phyloP scores from a whole-genome alignment of 2,329 filamentous ascomycete genomes.

The Zasmidium citrigriseum region DNA sequence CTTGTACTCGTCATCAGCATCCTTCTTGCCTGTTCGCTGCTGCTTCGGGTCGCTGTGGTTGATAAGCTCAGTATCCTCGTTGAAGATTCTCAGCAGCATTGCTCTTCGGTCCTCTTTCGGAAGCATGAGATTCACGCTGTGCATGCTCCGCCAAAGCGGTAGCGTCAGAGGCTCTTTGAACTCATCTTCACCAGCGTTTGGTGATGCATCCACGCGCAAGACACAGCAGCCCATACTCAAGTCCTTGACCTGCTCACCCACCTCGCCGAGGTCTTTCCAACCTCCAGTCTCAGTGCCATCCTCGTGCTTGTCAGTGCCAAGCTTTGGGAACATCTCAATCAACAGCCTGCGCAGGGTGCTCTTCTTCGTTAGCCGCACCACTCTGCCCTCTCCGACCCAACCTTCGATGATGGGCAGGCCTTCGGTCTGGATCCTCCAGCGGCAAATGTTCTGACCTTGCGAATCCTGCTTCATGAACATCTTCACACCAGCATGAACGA shows the following conservation, averaged over 20 bases:
- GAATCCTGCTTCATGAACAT: conserved; percentile 99
- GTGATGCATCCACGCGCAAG: conserved; percentile 62
- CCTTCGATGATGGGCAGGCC: conserved; percentile 88
- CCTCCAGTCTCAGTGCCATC: conserved; percentile 57
- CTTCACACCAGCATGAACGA: conserved; percentile 94
- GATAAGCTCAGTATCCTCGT: conserved; percentile 81
- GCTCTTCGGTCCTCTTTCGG: conserved; percentile 93
- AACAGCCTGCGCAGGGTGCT: conserved; percentile 80
- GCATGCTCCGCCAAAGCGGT: conserved; percentile 89
- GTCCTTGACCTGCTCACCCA: conserved; percentile 77
- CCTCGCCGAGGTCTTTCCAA: conserved; percentile 79
- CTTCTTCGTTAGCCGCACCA: conserved; percentile 73
- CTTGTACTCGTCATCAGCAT: conserved; percentile 19
- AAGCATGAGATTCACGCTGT: conserved; percentile 93
- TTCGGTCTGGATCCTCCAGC: conserved; percentile 94
- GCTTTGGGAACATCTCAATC: conserved; percentile 94
- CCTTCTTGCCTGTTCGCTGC: conserved; percentile 14
- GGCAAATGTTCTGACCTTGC: conserved; percentile 80
- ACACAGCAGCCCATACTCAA: conserved; percentile 92
- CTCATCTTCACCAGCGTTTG: conserved; percentile 44
- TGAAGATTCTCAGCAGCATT: conserved; percentile 87
- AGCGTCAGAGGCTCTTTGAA: conserved; percentile 80
- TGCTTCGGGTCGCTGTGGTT: conserved; percentile 54
- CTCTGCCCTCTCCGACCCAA: conserved; percentile 78
- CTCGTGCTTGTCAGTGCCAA: conserved; percentile 46